Evolutionary conservation across 2,329 filamentous ascomycete species (phyloP).

Genomic region (Beauveria rudraprayagi): DNA sequence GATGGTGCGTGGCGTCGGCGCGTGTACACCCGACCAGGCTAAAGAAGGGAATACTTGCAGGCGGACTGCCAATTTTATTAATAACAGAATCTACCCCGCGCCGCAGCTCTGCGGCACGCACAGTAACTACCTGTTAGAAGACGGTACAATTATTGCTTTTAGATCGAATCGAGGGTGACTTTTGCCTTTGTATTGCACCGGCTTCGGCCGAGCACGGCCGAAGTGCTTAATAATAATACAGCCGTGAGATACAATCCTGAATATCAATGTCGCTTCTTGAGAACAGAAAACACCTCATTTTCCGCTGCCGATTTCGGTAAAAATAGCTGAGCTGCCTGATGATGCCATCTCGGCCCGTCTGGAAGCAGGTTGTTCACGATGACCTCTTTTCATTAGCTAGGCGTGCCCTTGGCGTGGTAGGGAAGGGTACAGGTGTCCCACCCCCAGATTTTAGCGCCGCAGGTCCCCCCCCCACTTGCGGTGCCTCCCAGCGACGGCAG

Average conservation of each 20-base stretch:
- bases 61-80: not conserved
- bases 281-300: too few species aligned
- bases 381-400: not conserved
- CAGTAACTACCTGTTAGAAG: too few species aligned
- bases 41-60: not conserved
- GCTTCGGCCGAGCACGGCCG: too few species aligned
- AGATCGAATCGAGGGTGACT: too few species aligned
- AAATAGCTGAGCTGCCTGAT: too few species aligned
- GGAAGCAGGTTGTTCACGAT: not conserved
- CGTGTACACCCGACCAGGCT: not conserved
- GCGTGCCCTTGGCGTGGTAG: not conserved
- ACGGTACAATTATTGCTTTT: too few species aligned
- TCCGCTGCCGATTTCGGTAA: too few species aligned
- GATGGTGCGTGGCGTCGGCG: not conserved
- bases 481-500: not conserved
- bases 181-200: not conserved
- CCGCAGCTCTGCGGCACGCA: not conserved
- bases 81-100: constrained; percentile 6
- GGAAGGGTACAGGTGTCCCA: constrained; percentile 3
- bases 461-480: not conserved
- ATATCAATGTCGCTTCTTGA: too few species aligned
- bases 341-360: not conserved
- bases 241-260: too few species aligned
- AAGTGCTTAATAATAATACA: too few species aligned
- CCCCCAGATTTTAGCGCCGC: constrained; percentile 15